Evolutionary conservation across 1,284 basidiomycete species (phyloP), one percentile per base, ranked within the genome.

Genomic region (Pseudozyma tsukubaensis): DNA sequence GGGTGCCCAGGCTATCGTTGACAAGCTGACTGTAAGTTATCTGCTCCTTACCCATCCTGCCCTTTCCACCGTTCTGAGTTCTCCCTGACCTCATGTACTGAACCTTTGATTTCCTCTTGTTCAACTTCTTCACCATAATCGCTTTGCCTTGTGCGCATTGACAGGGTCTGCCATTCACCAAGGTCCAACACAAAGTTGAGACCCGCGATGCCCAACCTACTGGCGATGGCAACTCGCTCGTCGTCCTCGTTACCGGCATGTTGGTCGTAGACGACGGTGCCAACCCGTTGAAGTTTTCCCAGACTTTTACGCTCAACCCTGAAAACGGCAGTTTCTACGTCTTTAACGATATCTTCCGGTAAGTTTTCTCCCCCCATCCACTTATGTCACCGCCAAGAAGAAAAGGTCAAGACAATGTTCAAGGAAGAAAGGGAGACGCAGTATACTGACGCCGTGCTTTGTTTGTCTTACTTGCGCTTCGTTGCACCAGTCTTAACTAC

Each of bases 151-250:
- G n/a, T n/a, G n/a, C n/a, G n/a, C n/a, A n/a, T 50, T 19, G 29
- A 12, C 16, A 97, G 94, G 80, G 81, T 53, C 88, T 98, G 42
- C 92, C 94, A 4, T 97, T 98, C 87, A 44, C 85, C 54, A 91
- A 90, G 79, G 94, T 98, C 44, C 86, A 87, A 75, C 96, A 97
- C 89, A 90, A 90, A 68, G 88, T 97, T 78, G 87, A 89, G 24
- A 97, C 94, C 7, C 86, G 91, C 60, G 95, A 98, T 85, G 92
- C 91, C 13, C 96, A 98, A 85, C 95, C 95, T 7, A 92, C 94
- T 1, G 89, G 89, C 6, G 83, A 86, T 18, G 85, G 89, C 13
- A 88, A 90, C 9, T 90, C 89, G 72, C 86, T 98, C 70, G 87
- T 97, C 61, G 93, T 98, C 60, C 90, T 91, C 82, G 93, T 98